These are phyloP conservation scores for Cyberlindnera meyerae DNA, from an alignment of 805 yeast species.

Conservation along the genomic window DNA sequence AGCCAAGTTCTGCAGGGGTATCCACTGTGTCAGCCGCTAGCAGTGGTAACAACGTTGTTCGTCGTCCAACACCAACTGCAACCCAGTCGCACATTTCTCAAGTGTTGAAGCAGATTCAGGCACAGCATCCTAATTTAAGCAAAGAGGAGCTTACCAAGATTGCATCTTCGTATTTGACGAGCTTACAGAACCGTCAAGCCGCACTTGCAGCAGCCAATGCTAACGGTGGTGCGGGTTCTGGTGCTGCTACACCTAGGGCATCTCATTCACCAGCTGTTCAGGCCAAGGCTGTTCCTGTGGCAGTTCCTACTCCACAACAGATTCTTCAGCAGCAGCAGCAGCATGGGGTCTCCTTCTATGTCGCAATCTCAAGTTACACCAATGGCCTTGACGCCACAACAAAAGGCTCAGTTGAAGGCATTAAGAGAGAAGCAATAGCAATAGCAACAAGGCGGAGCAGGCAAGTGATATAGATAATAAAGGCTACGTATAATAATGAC, in stretches of 20 bases:
- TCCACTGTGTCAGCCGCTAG: conserved; percentile 3
- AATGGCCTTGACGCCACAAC: conserved; percentile 24
- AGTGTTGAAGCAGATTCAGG: conserved; percentile 56
- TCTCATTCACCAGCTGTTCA: conserved; percentile 12
- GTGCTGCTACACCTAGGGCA: conserved; percentile 5
- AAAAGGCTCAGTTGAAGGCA: conserved; percentile 26
- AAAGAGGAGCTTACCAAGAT: conserved; percentile 62
- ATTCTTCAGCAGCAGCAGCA: conserved; percentile 8
- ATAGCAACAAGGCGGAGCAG: neutral
- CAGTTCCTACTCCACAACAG: conserved; percentile 39
- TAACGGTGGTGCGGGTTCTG: conserved; percentile 6
- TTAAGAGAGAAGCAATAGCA: conserved; percentile 4
- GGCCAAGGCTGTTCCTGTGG: conserved; percentile 3
- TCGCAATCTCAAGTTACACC: conserved; percentile 6
- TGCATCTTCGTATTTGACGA: conserved; percentile 61
- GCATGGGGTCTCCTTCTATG: conserved; percentile 5
- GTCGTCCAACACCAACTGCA: conserved; percentile 30
- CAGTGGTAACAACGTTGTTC: conserved; percentile 2
- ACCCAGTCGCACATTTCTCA: conserved; percentile 62
- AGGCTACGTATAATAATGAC: too few species aligned
- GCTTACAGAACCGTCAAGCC: conserved; percentile 33
- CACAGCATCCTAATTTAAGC: conserved; percentile 57
- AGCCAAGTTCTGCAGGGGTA: conserved; percentile 6
- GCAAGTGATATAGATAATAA: too few species aligned
- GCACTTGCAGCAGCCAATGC: conserved; percentile 12